Conservation (phyloP, 1,284 basidiomycete genomes). For the Cutaneotrichosporon dermatis region DNA sequence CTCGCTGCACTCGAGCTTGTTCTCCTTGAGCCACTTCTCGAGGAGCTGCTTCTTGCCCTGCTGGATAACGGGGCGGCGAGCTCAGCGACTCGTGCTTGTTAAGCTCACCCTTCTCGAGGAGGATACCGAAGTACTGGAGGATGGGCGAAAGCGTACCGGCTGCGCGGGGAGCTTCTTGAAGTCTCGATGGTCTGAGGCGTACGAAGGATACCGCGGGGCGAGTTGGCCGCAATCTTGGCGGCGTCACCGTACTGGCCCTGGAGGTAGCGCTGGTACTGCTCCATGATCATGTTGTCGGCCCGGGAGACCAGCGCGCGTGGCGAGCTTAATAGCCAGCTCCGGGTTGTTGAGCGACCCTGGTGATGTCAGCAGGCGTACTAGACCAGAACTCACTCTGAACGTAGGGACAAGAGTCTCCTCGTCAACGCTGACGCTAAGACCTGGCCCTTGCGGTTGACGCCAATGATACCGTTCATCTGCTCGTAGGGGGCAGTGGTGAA, state of each 20-base stretch:
- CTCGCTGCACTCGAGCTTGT: conserved; percentile 98
- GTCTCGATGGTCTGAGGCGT: conserved; percentile 95
- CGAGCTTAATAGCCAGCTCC: conserved; percentile 96
- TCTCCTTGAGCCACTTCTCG: conserved; percentile 99
- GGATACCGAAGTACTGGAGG: conserved; percentile 95
- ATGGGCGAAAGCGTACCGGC: conserved; percentile 93
- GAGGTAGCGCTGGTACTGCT: conserved; percentile 94
- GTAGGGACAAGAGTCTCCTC: conserved; percentile 93
- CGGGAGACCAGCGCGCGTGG: conserved; percentile 92
- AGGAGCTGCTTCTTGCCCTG: conserved; percentile 96
- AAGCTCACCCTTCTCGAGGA: conserved; percentile 95
- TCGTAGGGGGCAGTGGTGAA: conserved; percentile 98
- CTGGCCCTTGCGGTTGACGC: conserved; percentile 99
- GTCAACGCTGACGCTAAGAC: conserved; percentile 96
- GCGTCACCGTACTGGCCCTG: conserved; percentile 90
- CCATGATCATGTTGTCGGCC: conserved; percentile 96
- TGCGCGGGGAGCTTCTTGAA: conserved; percentile 94
- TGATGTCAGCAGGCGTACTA: conserved; percentile 11
- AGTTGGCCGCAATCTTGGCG: conserved; percentile 98
- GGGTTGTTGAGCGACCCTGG: conserved; percentile 86
- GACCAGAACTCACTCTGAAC: conserved; percentile 57
- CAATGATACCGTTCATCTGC: conserved; percentile 90
- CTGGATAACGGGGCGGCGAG: conserved; percentile 92
- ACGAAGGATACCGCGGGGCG: conserved; percentile 90
- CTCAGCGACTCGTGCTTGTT: conserved; percentile 97